Conservation (phyloP, 129 eudicot species). For the Helianthus tuberosus region DNA sequence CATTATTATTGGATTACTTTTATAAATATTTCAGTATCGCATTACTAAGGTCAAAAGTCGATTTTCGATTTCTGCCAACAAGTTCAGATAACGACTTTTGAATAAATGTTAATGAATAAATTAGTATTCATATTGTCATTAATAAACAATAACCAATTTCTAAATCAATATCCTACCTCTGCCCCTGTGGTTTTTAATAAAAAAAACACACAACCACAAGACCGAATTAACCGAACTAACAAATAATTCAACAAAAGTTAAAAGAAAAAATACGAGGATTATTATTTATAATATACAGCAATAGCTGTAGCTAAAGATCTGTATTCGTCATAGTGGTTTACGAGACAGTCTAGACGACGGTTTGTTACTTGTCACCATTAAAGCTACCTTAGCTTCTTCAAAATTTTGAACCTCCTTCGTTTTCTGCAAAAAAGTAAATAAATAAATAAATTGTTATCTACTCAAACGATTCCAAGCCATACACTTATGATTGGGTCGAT, state of each 20-base stretch:
- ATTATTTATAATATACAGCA: conserved; percentile 30
- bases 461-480: background rate
- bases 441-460: too few relatives aligned
- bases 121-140: background rate
- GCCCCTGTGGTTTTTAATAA: conserved; percentile 71
- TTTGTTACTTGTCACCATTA: conserved; percentile 40
- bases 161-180: conserved; percentile 17
- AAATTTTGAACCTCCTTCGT: conserved; percentile 59
- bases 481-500: background rate
- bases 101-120: too few relatives aligned
- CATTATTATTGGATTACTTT: too few relatives aligned
- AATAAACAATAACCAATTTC: background rate
- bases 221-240: conserved; percentile 38
- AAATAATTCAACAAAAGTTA: conserved; percentile 42
- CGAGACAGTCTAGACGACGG: conserved; percentile 64
- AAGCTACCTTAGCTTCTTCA: conserved; percentile 29
- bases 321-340: conserved; percentile 10
- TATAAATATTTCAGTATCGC: too few relatives aligned
- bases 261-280: conserved; percentile 13
- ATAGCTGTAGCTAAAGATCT: background rate
- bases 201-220: conserved; percentile 63
- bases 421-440: conserved; percentile 16
- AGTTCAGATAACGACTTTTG: too few relatives aligned
- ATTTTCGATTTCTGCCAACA: too few relatives aligned
- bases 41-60: too few relatives aligned